Base-by-base conservation (phyloP, 1,139 yeast genomes). In the Pichia norvegensis region DNA sequence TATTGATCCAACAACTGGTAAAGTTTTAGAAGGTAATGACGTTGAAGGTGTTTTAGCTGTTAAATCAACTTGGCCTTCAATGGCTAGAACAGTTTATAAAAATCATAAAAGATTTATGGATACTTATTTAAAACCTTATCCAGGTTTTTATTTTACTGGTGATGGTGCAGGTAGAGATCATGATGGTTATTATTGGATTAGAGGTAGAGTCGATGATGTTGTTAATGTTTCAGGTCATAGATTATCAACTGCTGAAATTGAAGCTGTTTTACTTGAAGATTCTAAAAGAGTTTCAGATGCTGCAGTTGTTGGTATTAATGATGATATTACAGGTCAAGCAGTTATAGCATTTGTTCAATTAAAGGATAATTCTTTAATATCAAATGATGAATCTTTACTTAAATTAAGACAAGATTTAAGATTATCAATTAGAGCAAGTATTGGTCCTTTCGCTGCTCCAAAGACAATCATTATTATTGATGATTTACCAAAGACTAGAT, bases 381-480 rank as follows among this genome's bases (percentile, higher is more conserved):
- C 67, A 43, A 80, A 75, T 55, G 67, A 61, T 35, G 75, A 71
- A 48, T 69, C 73, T 20, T 68, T 72, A 46, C 40, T 55, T 20
- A 81, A 75, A 46, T 73, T 85, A 60, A 84, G 95, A 74, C 86
- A 84, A 70, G 87, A 83, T 60, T 78, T 94, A 58, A 72, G 88
- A 49, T 68, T 90, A 68, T 88, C 83, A 60, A 97, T 92, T 44
- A 83, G 98, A 72, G 82, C 84, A 64, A 87, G 83, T 63, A 92
- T 92, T 65, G 98, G 98, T 46, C 98, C 98, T 47, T 92, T 92
- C 69, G 98, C 98, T 39, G 95, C 97, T 48, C 98, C 98, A 66
- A 90, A 90, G 72, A 74, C 85, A 40, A 90, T 90, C 47, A 79
- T 90, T 53, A 72, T 88, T 52, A 96, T 92, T 47, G 78, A 76